phyloP scores from a whole-genome alignment of 257 asterid genomes.

The Ballota nigra region DNA sequence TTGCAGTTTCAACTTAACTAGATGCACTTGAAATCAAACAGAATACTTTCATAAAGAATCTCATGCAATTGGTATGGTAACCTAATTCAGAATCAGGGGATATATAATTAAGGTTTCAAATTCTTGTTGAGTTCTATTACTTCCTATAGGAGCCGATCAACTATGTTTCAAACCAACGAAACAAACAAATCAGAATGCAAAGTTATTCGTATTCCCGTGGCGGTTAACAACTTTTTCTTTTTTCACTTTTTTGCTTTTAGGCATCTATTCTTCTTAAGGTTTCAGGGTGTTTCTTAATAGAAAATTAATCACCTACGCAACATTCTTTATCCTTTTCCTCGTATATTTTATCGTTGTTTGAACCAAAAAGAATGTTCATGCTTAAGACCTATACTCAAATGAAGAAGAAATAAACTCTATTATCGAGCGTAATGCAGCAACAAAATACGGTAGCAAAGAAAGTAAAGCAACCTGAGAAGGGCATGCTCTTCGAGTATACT shows the following conservation, averaged over 20 bases:
- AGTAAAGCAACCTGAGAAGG: conserved; percentile 59
- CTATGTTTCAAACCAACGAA: conserved; percentile 3
- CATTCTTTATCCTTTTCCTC: not conserved
- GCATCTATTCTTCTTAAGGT: not conserved
- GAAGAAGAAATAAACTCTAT: not conserved
- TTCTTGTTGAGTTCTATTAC: not conserved
- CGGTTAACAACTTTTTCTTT: not conserved
- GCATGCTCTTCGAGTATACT: conserved; percentile 55
- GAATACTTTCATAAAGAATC: not conserved
- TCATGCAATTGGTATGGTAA: not conserved
- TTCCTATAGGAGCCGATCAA: not conserved
- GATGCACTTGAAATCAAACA: not conserved
- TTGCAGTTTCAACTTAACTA: not conserved
- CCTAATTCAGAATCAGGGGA: not conserved
- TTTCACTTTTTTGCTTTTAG: not conserved
- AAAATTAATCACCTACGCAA: not conserved
- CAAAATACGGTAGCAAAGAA: not conserved
- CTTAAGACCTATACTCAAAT: no score
- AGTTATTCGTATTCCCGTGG: not conserved
- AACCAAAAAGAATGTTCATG: not conserved
- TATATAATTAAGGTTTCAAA: not conserved
- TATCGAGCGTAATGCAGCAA: not conserved
- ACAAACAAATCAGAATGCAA: not conserved
- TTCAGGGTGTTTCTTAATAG: not conserved
- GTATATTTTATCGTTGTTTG: not conserved